Base-by-base conservation (phyloP, 257 asterid genomes). In the Thymus quinquecostatus region DNA sequence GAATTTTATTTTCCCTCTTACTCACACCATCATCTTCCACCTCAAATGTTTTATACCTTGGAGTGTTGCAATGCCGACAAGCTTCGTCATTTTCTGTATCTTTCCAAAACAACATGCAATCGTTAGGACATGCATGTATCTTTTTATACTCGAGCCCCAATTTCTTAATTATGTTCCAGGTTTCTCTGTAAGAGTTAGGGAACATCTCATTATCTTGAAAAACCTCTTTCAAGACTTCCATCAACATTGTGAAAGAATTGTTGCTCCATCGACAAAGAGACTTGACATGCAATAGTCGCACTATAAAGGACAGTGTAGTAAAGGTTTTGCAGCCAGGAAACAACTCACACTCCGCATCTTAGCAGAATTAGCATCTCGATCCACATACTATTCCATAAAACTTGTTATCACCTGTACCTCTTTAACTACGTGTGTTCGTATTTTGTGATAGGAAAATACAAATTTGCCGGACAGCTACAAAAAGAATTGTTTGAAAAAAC, bases 241-340 rank as follows among this genome's bases (percentile, higher is more conserved):
- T 51, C 58, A 51, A 51, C 30, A 51, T 51, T 14, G 58, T 51
- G 30, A 51, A 51, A 1, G 58, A 48, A 12, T 48, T 48, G 21
- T 55, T 55, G 13, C 43, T 64, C 70, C 59, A 65, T 9, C 12
- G 70, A 49, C 50, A 29, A 10, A 66, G 45, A 3, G 55, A 66
- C 9, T 48, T 66, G 7, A 49, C 50, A 13, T 66, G 59, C 29
- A 41, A 47, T 7, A 66, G 5, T 6, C 60, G 29, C 6, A 48
- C 33, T 29, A 66, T 48, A 48, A 29, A 48, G 32, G 58, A 66
- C 1, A 66, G 49, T 2, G 30, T 32, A 5, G 59, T 66, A 66
- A 29, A 66, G 5, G 34, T 47, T 49, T 48, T 47, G 21, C 70
- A 66, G 3, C 47, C 32, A 5, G 32, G 70, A 48, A 27, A 55